These are phyloP conservation scores for Serendipita sp. DNA, from an alignment of 768 basidiomycete genomes.

Conservation along the genomic window DNA sequence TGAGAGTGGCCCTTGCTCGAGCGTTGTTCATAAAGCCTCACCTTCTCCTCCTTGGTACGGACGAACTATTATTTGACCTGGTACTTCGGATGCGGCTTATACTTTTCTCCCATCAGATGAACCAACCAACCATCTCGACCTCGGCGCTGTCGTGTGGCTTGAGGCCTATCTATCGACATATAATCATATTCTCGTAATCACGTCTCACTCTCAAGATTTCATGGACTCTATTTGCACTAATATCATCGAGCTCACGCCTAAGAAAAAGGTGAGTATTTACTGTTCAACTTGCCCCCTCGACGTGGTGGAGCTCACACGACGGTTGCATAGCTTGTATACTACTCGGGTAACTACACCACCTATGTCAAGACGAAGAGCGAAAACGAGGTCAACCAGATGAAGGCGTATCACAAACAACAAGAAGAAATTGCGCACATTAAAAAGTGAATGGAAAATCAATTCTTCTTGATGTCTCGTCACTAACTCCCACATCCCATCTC, in stretches of 20 bases:
- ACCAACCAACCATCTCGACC: constrained; percentile 69
- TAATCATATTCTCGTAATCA: constrained; percentile 95
- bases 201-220: constrained; percentile 98
- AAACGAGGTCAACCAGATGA: constrained; percentile 99
- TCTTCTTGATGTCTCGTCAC: constrained; percentile 7
- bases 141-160: constrained; percentile 96
- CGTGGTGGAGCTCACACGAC: not conserved
- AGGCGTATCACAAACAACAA: constrained; percentile 96
- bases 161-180: constrained; percentile 97
- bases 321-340: constrained; percentile 48
- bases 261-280: constrained; percentile 48
- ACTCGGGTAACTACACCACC: constrained; percentile 92
- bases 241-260: constrained; percentile 85
- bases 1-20: constrained; percentile 93
- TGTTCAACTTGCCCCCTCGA: not conserved
- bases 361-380: constrained; percentile 91
- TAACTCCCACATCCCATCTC: constrained; percentile 14
- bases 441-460: constrained; percentile 39
- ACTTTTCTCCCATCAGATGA: constrained; percentile 11
- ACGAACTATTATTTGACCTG: constrained; percentile 13
- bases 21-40: constrained; percentile 96
- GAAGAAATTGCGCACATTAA: constrained; percentile 98
- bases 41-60: constrained; percentile 80
- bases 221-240: constrained; percentile 97
- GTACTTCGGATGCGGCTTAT: not conserved